Percentiles rank a stretch among this genome's conserved stretches.
Conservation (phyloP, 495 filamentous ascomycete species). For the Chaetomium tenue region DNA sequence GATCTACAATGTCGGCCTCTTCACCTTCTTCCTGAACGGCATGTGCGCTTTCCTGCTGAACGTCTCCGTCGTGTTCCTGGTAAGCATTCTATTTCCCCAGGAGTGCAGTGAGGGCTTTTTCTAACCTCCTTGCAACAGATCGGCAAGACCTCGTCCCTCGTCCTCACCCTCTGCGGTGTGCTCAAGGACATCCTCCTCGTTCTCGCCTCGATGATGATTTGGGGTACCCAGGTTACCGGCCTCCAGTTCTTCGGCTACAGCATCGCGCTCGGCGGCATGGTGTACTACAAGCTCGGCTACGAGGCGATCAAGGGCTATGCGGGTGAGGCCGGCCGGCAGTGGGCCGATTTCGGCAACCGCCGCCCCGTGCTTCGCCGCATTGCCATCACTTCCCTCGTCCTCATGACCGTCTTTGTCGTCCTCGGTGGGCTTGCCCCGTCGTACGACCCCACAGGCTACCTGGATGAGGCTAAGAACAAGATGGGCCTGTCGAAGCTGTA, state of each 20-base stretch:
- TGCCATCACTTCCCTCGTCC: conserved; percentile 58
- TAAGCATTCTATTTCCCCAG: conserved; percentile 47
- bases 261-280: conserved; percentile 82
- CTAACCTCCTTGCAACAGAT: conserved; percentile 59
- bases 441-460: conserved; percentile 47
- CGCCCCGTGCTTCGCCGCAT: conserved; percentile 75
- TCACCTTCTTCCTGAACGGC: conserved; percentile 76
- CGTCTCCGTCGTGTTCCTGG: conserved; percentile 90
- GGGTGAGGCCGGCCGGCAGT: conserved; percentile 64
- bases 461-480: conserved; percentile 49
- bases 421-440: conserved; percentile 54
- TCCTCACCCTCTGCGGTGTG: conserved; percentile 96
- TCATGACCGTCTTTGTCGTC: conserved; percentile 66
- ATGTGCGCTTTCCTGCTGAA: conserved; percentile 83
- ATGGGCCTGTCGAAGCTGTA: conserved; percentile 41
- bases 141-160: conserved; percentile 92
- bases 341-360: conserved; percentile 80
- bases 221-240: conserved; percentile 73
- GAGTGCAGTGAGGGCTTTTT: not conserved
- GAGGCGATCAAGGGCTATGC: conserved; percentile 80
- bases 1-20: conserved; percentile 70
- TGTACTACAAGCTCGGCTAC: conserved; percentile 95
- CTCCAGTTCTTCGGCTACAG: conserved; percentile 95
- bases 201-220: conserved; percentile 82
- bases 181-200: conserved; percentile 98